Evolutionary conservation across 768 basidiomycete species (phyloP), one percentile per base, ranked within the genome.

Genomic region (Tricholoma flavovirens): DNA sequence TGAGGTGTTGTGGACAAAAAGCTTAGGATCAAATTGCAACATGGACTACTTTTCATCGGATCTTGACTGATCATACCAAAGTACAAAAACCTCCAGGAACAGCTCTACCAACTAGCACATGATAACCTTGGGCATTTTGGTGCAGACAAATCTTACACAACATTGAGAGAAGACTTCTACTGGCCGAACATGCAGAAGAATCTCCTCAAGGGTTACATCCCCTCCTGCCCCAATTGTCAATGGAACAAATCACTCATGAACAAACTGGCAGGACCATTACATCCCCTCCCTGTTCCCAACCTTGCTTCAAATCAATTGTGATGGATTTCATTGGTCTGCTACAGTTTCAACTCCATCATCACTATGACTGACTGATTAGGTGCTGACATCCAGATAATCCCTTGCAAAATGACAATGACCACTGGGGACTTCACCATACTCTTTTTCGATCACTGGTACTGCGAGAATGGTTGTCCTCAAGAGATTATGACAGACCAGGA

Each of bases 61-160:
- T 46, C 61, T 15, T 45, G 64, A 0, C 49, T 66, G 0, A 53
- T 72, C 6, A 60, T 72, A 2, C 69, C 66, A 0, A 32, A 56
- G 0, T 26, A 43, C 5, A 62, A 64, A 53, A 59, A 67, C 59
- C 51, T 56, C 10, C 51, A 64, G 0, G 61, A 64, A 43, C 26
- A 6, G 0, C 40, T 70, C 0, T 73, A 67, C 50, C 59, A 60
- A 0, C 54, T 69, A 1, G 67, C 65, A 0, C 73, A 72, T 46
- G 66, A 73, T 49, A 26, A 51, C 0, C 54, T 67, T 0, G 70
- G 71, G 0, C 69, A 73, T 57, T 71, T 76, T 49, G 66, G 74
- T 0, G 59, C 64, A 11, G 55, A 64, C 15, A 71, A 76, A 55
- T 58, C 62, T 0, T 72, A 72, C 51, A 60, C 40, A 0, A 5